Conservation (phyloP, 768 basidiomycete species). For the Podaxis sp. region DNA sequence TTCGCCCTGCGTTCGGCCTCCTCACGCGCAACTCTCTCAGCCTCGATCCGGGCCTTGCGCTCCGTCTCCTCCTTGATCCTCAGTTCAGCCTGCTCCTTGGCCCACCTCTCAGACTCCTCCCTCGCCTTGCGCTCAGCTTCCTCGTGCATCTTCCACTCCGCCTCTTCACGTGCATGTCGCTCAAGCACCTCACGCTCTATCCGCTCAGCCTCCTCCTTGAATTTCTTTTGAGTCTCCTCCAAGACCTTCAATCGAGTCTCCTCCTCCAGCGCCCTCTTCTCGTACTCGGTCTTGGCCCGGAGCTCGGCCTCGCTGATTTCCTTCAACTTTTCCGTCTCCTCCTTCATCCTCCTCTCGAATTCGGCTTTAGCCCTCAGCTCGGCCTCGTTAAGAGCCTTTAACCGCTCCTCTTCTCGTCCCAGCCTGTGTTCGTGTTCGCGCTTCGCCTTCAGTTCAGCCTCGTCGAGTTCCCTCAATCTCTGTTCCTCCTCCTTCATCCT, state of each 20-base stretch:
- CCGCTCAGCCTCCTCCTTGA: conserved; percentile 4
- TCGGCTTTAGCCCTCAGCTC: neutral
- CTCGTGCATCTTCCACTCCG: neutral
- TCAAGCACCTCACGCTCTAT: neutral
- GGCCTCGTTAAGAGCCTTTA: conserved; percentile 5
- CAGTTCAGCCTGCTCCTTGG: neutral
- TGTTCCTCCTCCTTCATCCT: conserved; percentile 10
- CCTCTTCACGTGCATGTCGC: neutral
- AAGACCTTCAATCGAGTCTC: neutral
- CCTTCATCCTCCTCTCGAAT: neutral
- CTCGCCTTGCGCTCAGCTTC: conserved; percentile 6
- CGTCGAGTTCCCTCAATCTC: conserved; percentile 1
- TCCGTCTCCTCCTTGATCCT: neutral
- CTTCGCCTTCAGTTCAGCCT: neutral
- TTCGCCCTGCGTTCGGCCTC: no score
- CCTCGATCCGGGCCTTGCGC: neutral
- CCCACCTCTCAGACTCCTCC: neutral
- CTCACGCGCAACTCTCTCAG: neutral
- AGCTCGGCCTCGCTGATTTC: neutral
- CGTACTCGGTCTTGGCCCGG: conserved; percentile 2
- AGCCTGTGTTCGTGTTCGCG: neutral
- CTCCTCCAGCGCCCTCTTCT: conserved; percentile 2
- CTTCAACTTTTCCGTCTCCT: conserved; percentile 2
- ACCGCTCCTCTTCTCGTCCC: neutral
- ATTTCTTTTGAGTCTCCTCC: neutral